phyloP scores from a whole-genome alignment of 345 rosid species.

The Bretschneidera sinensis region DNA sequence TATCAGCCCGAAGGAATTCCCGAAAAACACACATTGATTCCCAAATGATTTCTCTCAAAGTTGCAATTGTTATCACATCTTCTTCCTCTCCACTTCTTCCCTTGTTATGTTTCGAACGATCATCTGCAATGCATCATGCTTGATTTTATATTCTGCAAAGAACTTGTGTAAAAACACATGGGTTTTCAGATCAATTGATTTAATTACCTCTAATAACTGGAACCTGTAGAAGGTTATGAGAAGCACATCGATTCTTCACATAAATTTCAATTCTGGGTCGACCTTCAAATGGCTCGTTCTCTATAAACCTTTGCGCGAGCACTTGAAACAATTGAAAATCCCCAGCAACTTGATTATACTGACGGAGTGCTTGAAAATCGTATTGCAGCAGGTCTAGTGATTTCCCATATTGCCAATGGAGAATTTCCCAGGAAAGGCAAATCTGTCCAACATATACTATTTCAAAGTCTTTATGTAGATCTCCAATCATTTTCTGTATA shows the following conservation, averaged over 20 bases:
- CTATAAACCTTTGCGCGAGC: constrained; percentile 63
- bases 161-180: background rate
- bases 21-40: constrained; percentile 51
- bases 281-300: constrained; percentile 74
- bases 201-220: constrained; percentile 65
- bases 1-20: constrained; percentile 61
- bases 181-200: background rate
- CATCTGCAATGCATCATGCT: constrained; percentile 33
- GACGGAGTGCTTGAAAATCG: constrained; percentile 29
- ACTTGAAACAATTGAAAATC: constrained; percentile 87
- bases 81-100: constrained; percentile 37
- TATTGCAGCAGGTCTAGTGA: constrained; percentile 38
- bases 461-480: constrained; percentile 55
- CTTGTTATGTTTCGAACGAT: constrained; percentile 38
- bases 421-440: constrained; percentile 91
- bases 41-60: constrained; percentile 32
- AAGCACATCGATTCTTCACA: constrained; percentile 50
- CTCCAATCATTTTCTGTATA: constrained; percentile 32
- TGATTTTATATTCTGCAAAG: background rate
- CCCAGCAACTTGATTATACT: constrained; percentile 63
- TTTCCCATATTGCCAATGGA: constrained; percentile 68
- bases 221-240: constrained; percentile 61
- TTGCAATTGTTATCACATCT: constrained; percentile 34
- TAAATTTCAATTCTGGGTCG: constrained; percentile 51
- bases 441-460: constrained; percentile 72